Evolutionary conservation across 768 basidiomycete species (phyloP), one percentile per base, ranked within the genome.

Genomic region (Tulasnella sp.): DNA sequence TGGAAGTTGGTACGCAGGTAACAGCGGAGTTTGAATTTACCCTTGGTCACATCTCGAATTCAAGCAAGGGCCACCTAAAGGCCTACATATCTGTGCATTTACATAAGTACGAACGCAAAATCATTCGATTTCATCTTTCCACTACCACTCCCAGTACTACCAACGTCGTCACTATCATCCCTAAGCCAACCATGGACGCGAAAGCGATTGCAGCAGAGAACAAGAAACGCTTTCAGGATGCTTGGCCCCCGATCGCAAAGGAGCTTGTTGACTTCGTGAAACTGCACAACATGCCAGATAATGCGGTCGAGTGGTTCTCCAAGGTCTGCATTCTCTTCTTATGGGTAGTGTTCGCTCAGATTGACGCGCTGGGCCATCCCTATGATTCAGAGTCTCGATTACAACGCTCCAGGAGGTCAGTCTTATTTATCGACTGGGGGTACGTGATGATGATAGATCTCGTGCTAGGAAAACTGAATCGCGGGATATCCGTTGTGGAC

Each of bases 401-500:
- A 91, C 74, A 98, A 97, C 70, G 85, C 88, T n/a, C 92, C 92
- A 0, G 88, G 90, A 59, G 73, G 70, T 71, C 11, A 45, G 65
- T 15, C 32, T 34, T 32, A 9, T 11, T 19, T 40, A 17, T 39
- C 40, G 27, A 21, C 2, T 25, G n/a, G n/a, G 43, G 40, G 25
- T 39, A 41, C n/a, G 6, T 35, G 19, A n/a, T 48, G 45, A 48
- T 32, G 45, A 29, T 31, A 23, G 27, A 15, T 7, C 11, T n/a
- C 12, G 45, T 12, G n/a, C 25, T 61, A 39, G 92, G 91, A 2
- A 98, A 98, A 71, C 82, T 97, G 53, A 98, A 96, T 71, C 82
- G 94, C 34, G 92, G 94, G n/a, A 75, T 97, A 72, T 91, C 90
- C 9, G 92, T 96, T 64, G 84, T 92, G 43, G 94, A 97, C 69